Conservation (phyloP, 257 asterid genomes). For the Rauvolfia tetraphylla region DNA sequence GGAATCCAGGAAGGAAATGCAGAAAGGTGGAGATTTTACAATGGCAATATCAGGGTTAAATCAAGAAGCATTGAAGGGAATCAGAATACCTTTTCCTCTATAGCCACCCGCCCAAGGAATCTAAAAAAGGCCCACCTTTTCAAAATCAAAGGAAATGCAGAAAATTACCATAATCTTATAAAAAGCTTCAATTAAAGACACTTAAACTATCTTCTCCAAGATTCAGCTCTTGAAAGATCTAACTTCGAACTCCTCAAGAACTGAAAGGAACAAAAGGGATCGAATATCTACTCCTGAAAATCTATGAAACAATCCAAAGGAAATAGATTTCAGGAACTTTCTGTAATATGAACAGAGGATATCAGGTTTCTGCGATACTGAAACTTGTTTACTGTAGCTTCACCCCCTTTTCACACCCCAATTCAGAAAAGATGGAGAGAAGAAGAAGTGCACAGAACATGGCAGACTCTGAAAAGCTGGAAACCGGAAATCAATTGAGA, state of each 20-base stretch:
- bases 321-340: constrained; percentile 17
- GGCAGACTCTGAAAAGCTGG: constrained; percentile 44
- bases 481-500: constrained; percentile 31
- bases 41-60: constrained; percentile 54
- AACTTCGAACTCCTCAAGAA: constrained; percentile 13
- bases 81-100: constrained; percentile 60
- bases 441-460: constrained; percentile 30
- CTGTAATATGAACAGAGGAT: constrained; percentile 5
- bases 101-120: constrained; percentile 61
- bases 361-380: neutral
- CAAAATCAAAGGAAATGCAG: constrained; percentile 40
- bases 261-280: neutral
- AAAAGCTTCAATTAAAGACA: constrained; percentile 6
- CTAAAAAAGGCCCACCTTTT: constrained; percentile 49
- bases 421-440: constrained; percentile 19
- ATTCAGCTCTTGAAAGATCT: constrained; percentile 39
- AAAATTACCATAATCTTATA: constrained; percentile 21
- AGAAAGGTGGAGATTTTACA: constrained; percentile 43
- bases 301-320: constrained; percentile 18
- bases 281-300: neutral
- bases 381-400: constrained; percentile 9
- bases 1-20: constrained; percentile 23
- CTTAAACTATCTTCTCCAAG: constrained; percentile 14
- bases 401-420: constrained; percentile 15
- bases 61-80: constrained; percentile 59